Conservation (phyloP, 129 eudicot genomes). For the Arctium lappa region DNA sequence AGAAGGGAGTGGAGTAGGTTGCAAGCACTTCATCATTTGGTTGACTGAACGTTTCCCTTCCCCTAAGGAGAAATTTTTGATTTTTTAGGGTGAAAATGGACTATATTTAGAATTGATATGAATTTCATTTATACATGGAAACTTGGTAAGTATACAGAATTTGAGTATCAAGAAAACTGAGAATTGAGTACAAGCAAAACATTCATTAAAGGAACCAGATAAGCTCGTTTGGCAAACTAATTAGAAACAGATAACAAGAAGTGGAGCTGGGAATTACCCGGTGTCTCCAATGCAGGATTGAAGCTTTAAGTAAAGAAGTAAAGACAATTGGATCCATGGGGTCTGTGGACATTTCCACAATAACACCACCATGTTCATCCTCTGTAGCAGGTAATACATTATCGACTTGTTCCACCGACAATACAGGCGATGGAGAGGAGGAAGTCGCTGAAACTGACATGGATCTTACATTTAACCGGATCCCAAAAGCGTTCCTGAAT, state of each 20-base stretch:
- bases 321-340: constrained; percentile 50
- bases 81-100: background rate
- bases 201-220: background rate
- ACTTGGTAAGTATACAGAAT: too few species aligned
- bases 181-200: background rate
- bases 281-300: constrained; percentile 66
- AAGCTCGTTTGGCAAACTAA: background rate
- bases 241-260: background rate
- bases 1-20: constrained; percentile 87
- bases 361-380: constrained; percentile 70
- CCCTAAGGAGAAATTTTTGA: background rate
- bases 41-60: background rate
- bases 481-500: constrained; percentile 12
- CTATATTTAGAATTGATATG: background rate
- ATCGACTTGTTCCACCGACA: constrained; percentile 33
- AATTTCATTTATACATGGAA: background rate
- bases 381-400: constrained; percentile 33
- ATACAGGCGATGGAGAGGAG: constrained; percentile 5
- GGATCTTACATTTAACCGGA: constrained; percentile 12
- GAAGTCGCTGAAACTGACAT: constrained; percentile 29
- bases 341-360: constrained; percentile 55
- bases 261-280: constrained; percentile 26
- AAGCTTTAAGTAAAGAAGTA: constrained; percentile 49
- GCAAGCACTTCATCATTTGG: constrained; percentile 2
- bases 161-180: background rate